Base-by-base conservation (phyloP, 805 yeast species). In the Lachancea lanzarotensis region DNA sequence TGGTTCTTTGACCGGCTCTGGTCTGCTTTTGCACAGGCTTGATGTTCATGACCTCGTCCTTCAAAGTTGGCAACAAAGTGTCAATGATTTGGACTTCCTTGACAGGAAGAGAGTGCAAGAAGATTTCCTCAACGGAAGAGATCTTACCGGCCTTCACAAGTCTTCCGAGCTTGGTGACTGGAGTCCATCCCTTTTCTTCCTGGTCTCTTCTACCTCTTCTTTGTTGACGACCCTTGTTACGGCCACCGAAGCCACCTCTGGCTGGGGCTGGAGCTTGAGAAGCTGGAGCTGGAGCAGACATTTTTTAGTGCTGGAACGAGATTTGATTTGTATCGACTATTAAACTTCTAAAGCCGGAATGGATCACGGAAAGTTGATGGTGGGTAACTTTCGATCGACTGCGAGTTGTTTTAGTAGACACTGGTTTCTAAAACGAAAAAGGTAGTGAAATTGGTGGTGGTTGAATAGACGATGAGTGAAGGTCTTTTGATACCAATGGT, bases 1-100 rank as follows among this genome's bases (percentile, higher is more conserved):
- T 89, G 78, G 98, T 93, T 84, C 98, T 91, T 83, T 93, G 98
- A 89, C 98, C 98, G 69, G 98, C 98, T 79, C 96, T 83, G 82
- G 98, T 93, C 80, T 93, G 98, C 84, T 93, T 93, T 80, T 93
- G 98, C 66, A 93, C 98, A 63, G 98, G 95, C 81, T 91, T 84
- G 81, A 93, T 93, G 88, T 91, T 91, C 98, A 93, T 93, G 70
- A 93, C 97, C 79, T 91, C 96, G 74, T 93, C 98, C 77, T 84
- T 82, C 72, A 93, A 84, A 69, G 77, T 83, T 72, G 98, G 98
- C 68, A 93, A 81, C 74, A 93, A 80, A 70, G 81, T 82, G 81
- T 93, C 98, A 68, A 93, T 85, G 81, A 93, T 86, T 81, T 93
- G 98, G 86, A 76, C 90, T 81, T 93, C 98, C 90, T 93, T 93